Conservation (phyloP, 2,329 filamentous ascomycete genomes). For the Phialophora chinensis region DNA sequence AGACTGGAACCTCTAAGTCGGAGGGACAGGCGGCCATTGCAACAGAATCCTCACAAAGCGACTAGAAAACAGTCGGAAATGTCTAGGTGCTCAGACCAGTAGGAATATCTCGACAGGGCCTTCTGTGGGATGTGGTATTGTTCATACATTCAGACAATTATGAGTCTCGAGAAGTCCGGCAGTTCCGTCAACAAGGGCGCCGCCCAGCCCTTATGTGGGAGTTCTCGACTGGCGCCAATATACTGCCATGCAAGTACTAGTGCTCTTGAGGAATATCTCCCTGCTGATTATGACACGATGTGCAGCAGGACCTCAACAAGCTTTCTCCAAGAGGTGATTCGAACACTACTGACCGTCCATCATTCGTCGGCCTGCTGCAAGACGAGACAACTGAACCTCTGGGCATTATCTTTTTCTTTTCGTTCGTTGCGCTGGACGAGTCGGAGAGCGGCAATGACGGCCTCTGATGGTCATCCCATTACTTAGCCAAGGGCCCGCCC, state of each 20-base stretch:
- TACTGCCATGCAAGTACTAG: constrained; percentile 6
- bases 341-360: not conserved
- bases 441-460: not conserved
- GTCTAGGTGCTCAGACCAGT: not conserved
- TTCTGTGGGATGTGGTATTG: not conserved
- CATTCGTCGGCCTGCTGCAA: constrained; percentile 8
- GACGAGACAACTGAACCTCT: constrained; percentile 2
- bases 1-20: not conserved
- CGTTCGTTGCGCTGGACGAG: not conserved
- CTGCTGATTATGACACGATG: constrained; percentile 2
- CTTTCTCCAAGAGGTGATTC: constrained; percentile 16
- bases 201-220: constrained; percentile 1
- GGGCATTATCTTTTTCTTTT: not conserved
- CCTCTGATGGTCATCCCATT: not conserved
- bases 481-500: constrained; percentile 11
- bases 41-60: not conserved
- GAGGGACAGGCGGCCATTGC: not conserved
- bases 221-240: constrained; percentile 6
- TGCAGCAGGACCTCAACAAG: constrained; percentile 15
- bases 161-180: constrained; percentile 1
- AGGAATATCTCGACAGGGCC: not conserved
- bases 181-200: constrained; percentile 6
- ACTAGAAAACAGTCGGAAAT: not conserved
- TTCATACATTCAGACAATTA: not conserved
- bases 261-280: constrained; percentile 2